phyloP scores from a whole-genome alignment of 2,329 filamentous ascomycete species.

The Penicillium freii region DNA sequence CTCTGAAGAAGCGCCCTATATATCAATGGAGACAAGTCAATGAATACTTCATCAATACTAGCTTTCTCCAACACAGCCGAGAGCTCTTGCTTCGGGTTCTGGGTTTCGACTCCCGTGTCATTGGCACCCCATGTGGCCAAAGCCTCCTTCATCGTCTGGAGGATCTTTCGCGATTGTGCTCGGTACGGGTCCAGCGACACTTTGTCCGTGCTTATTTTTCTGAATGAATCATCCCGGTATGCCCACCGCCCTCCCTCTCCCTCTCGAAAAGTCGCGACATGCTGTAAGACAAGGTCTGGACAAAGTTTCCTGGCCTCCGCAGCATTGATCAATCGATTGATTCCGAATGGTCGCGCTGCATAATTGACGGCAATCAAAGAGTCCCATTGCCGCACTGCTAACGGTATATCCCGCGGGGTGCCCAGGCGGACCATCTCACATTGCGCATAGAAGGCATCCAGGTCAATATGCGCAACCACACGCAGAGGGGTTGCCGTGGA shows the following conservation, averaged over 20 bases:
- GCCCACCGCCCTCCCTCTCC: slow-evolving; percentile 83
- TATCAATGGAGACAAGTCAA: slow-evolving; percentile 84
- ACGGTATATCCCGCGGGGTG: slow-evolving; percentile 69
- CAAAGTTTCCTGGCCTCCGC: slow-evolving; percentile 83
- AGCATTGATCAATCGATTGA: slow-evolving; percentile 75
- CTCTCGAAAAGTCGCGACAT: slow-evolving; percentile 93
- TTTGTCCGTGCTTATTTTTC: slow-evolving; percentile 82
- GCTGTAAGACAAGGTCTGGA: slow-evolving; percentile 78
- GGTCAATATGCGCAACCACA: slow-evolving; percentile 85
- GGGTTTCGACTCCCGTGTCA: slow-evolving; percentile 19
- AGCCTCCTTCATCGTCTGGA: slow-evolving; percentile 72
- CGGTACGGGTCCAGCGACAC: slow-evolving; percentile 93
- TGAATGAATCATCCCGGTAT: slow-evolving; percentile 77
- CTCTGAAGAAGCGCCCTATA: slow-evolving; percentile 71
- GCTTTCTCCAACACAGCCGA: slow-evolving; percentile 78
- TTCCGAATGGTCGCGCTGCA: slow-evolving; percentile 75
- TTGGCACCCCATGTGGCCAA: slow-evolving; percentile 52
- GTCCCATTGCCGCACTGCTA: slow-evolving; percentile 95
- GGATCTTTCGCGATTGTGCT: slow-evolving; percentile 76
- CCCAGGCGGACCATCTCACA: slow-evolving; percentile 89
- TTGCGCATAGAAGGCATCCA: slow-evolving; percentile 97
- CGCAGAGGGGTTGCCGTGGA: slow-evolving; percentile 74
- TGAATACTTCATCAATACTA: slow-evolving; percentile 90
- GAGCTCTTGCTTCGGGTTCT: slow-evolving; percentile 23
- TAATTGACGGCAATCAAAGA: slow-evolving; percentile 97